These are phyloP conservation scores for Mycena albidolilacea DNA, from an alignment of 768 basidiomycete genomes.

Conservation along the genomic window DNA sequence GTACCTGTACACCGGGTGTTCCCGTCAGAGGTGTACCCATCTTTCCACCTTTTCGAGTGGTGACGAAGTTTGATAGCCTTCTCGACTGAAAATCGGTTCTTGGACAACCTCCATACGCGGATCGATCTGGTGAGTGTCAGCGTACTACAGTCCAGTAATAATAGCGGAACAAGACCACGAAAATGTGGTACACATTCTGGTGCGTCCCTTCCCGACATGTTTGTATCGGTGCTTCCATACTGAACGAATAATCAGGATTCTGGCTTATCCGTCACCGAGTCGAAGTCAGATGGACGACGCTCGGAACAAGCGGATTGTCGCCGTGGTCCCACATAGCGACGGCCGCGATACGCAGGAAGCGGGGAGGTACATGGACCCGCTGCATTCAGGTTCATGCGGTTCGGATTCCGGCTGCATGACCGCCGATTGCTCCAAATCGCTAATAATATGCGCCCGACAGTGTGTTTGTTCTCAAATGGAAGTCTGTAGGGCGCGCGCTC, in stretches of 20 bases:
- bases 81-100: slow-evolving; percentile 73
- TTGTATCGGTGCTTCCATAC: slow-evolving; percentile 54
- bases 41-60: too few species aligned
- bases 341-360: too few species aligned
- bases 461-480: too few species aligned
- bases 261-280: slow-evolving; percentile 26
- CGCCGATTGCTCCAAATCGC: neutral
- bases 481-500: too few species aligned
- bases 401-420: slow-evolving; percentile 11
- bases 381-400: slow-evolving; percentile 40
- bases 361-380: too few species aligned
- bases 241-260: slow-evolving; percentile 51
- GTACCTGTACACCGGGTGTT: slow-evolving; percentile 50
- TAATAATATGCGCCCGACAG: too few species aligned
- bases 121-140: too few species aligned
- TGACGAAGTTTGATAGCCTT: slow-evolving; percentile 60
- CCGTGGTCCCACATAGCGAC: too few species aligned
- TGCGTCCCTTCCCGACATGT: slow-evolving; percentile 67
- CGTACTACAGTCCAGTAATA: neutral
- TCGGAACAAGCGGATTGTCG: slow-evolving; percentile 45
- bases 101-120: too few species aligned
- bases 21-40: too few species aligned
- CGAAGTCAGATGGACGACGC: slow-evolving; percentile 32
- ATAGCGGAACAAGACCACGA: slow-evolving; percentile 62
- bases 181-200: slow-evolving; percentile 82